Conservation (phyloP, 768 basidiomycete genomes). For the Tylopilus plumbeoviolaceoides region DNA sequence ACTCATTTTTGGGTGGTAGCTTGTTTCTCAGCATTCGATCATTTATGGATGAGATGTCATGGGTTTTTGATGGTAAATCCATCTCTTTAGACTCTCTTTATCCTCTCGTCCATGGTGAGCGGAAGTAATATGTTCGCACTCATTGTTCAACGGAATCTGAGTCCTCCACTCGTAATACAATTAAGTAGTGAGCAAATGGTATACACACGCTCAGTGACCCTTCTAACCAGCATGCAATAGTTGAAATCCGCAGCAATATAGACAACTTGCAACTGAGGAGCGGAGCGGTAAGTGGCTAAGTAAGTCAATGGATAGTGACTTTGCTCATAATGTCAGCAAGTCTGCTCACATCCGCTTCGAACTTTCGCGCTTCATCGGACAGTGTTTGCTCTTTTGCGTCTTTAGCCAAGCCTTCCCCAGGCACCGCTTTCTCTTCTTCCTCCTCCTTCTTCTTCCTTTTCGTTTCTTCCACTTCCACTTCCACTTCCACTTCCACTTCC, state of each 20-base stretch:
- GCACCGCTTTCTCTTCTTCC: neutral
- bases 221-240: constrained; percentile 1
- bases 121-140: constrained; percentile 4
- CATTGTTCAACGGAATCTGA: neutral
- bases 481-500: constrained; percentile 25
- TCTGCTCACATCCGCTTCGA: constrained; percentile 43
- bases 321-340: constrained; percentile 68
- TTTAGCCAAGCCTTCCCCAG: constrained; percentile 26
- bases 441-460: constrained; percentile 31
- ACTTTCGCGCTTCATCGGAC: constrained; percentile 23
- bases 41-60: neutral
- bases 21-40: neutral
- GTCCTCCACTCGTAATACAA: constrained; percentile 3
- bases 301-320: constrained; percentile 42
- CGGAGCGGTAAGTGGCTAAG: neutral
- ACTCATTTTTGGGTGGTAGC: neutral
- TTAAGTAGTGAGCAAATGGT: too few relatives aligned
- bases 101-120: neutral
- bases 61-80: neutral
- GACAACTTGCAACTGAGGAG: neutral
- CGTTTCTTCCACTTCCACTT: constrained; percentile 40
- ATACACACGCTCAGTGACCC: constrained; percentile 14
- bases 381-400: constrained; percentile 20
- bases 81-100: neutral
- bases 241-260: constrained; percentile 1